Base-by-base conservation (phyloP, 306 rosid species). In the Begonia peltatifolia region DNA sequence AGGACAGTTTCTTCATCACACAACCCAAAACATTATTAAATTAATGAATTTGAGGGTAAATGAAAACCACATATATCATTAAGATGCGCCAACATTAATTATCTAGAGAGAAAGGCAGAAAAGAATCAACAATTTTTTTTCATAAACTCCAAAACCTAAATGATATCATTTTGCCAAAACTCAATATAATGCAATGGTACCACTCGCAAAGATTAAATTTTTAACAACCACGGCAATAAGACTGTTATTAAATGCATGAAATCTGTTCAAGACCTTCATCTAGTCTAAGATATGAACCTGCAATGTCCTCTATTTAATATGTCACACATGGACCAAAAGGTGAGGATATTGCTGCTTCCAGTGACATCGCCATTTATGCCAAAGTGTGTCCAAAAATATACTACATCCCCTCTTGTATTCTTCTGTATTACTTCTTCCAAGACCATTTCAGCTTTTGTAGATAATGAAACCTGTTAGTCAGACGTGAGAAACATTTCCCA, bases 301-400 rank as follows among this genome's bases (percentile, higher is more conserved):
- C 99, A 86, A 62, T 80, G 74, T 63, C 99, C 99, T 55, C 84
- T 81, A 58, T 90, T 90, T 63, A 83, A 76, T 75, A 90, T 71
- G 75, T 90, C 99, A 62, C 99, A 90, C 74, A 71, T 71, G 12
- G 94, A 79, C 99, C 99, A 90, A 77, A 86, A 90, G 14, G 92
- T 79, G 59, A 76, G 85, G 17, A 76, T 81, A 62, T 73, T 68
- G 55, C 69, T 70, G 72, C 69, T 74, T 70, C 73, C 76, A 11
- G 41, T 68, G 55, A 64, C 71, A 43, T 71, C 77, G 56, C 64
- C 78, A 60, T 71, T 73, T 71, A 71, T 63, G 78, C 81, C 85
- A 77, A 83, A 51, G 55, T 69, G 71, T 42, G 81, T 81, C 99
- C 99, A 90, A 65, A 90, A 90, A 67, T 86, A 90, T 25, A 90